A percentile compares a stretch with the other conserved stretches of the same genome.
Evolutionary conservation across 2,329 filamentous ascomycete species (phyloP).

Genomic region (Pestalotiopsis sp.): DNA sequence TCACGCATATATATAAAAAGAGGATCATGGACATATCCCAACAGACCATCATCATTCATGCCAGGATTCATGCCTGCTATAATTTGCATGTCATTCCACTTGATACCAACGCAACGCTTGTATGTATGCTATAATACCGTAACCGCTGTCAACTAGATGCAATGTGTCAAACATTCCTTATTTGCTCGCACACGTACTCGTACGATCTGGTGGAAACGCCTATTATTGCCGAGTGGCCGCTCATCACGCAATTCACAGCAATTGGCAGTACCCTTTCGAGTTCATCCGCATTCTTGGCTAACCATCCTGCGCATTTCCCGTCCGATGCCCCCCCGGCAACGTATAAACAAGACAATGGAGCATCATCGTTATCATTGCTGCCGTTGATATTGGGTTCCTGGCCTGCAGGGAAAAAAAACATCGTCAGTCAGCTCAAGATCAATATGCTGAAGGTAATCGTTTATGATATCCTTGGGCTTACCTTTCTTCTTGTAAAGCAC

Average conservation of each 20-base stretch:
- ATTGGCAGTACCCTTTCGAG: conserved; percentile 49
- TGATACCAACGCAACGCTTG: no score
- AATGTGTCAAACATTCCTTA: no score
- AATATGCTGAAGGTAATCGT: conserved; percentile 39
- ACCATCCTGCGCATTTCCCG: conserved; percentile 52
- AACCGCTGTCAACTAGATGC: no score
- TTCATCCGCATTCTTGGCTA: conserved; percentile 48
- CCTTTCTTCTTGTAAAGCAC: conserved; percentile 63
- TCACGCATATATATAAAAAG: no score
- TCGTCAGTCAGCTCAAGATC: conserved; percentile 39
- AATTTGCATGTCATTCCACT: no score
- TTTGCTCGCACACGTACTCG: no score
- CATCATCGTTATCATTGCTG: conserved; percentile 49
- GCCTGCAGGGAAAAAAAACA: conserved; percentile 55
- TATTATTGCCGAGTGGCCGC: no score
- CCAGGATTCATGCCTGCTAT: no score
- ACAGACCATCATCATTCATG: no score
- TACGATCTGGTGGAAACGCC: no score
- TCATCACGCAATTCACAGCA: conserved; percentile 38
- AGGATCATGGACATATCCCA: no score
- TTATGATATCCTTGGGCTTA: conserved; percentile 21
- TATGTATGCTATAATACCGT: no score
- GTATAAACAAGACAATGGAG: conserved; percentile 61
- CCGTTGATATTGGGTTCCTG: conserved; percentile 51
- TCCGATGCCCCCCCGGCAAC: conserved; percentile 63